These are phyloP conservation scores for Epicoccum sorghinum DNA, from an alignment of 2,329 filamentous ascomycete genomes.

Conservation along the genomic window DNA sequence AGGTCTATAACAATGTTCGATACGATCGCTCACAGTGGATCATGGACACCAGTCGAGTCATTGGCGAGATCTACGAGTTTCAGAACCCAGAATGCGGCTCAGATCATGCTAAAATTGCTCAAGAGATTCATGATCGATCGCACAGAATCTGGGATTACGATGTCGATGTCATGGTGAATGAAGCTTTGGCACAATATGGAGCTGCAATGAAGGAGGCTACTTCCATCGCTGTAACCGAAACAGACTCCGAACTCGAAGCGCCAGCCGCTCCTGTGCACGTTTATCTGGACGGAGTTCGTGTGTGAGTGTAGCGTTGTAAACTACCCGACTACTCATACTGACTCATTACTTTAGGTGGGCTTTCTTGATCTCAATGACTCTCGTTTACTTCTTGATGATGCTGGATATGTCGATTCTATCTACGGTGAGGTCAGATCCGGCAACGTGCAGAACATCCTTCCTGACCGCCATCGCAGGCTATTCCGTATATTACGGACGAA, in stretches of 20 bases:
- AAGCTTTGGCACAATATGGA: background rate
- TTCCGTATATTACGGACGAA: slow-evolving; percentile 27
- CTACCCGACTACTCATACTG: background rate
- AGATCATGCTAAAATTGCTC: slow-evolving; percentile 6
- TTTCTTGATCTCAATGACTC: slow-evolving; percentile 7
- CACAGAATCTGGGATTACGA: slow-evolving; percentile 23
- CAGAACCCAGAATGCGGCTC: slow-evolving; percentile 4
- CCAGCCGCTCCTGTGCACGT: background rate
- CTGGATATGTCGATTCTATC: slow-evolving; percentile 26
- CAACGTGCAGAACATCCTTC: background rate
- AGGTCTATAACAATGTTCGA: slow-evolving; percentile 18
- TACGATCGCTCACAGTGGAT: slow-evolving; percentile 19
- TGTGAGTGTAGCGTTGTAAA: background rate
- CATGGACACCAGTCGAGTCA: slow-evolving; percentile 15
- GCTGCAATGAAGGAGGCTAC: background rate
- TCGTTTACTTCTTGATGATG: slow-evolving; percentile 21
- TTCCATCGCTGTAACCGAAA: background rate
- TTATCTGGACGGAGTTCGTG: background rate
- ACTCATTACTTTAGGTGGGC: background rate
- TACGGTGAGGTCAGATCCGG: slow-evolving; percentile 12
- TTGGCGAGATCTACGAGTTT: slow-evolving; percentile 22
- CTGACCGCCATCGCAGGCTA: slow-evolving; percentile 11
- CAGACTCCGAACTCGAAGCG: background rate
- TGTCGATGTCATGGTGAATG: slow-evolving; percentile 15
- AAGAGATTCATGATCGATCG: slow-evolving; percentile 15